Evolutionary conservation across 2,329 filamentous ascomycete genomes (phyloP).

Genomic region (Diaporthe ilicicola): DNA sequence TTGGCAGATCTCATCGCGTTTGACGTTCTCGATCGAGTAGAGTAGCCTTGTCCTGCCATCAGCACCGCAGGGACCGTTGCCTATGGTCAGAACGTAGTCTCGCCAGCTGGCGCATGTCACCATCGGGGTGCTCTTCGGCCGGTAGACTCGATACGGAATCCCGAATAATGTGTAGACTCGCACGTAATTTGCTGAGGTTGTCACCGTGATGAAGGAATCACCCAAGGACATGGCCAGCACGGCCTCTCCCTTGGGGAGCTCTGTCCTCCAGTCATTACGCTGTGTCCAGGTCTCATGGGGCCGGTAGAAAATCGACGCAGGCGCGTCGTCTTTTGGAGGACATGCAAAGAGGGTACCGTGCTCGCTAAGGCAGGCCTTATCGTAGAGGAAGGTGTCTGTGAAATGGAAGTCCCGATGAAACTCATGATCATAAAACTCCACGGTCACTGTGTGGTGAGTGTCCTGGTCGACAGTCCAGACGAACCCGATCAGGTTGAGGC

Average conservation of each 20-base stretch:
- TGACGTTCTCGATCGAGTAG: constrained; percentile 95
- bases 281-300: constrained; percentile 98
- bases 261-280: constrained; percentile 87
- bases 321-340: constrained; percentile 67
- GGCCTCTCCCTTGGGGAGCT: constrained; percentile 86
- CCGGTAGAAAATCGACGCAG: constrained; percentile 91
- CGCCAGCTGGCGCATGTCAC: constrained; percentile 94
- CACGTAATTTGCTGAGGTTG: constrained; percentile 87
- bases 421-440: constrained; percentile 97
- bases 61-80: constrained; percentile 85
- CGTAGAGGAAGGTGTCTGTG: constrained; percentile 93
- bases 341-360: constrained; percentile 88
- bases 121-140: constrained; percentile 88
- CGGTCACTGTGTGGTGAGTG: constrained; percentile 89
- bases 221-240: constrained; percentile 90
- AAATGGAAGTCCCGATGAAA: constrained; percentile 96
- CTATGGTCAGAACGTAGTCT: constrained; percentile 95
- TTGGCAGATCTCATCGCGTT: constrained; percentile 92
- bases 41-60: constrained; percentile 81
- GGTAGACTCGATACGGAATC: constrained; percentile 85
- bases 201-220: constrained; percentile 89
- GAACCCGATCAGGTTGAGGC: constrained; percentile 90
- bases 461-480: constrained; percentile 98
- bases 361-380: constrained; percentile 92
- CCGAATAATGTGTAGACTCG: constrained; percentile 94